Evolutionary conservation across 2,329 filamentous ascomycete genomes (phyloP).

Genomic region (Colletotrichum spinosum): DNA sequence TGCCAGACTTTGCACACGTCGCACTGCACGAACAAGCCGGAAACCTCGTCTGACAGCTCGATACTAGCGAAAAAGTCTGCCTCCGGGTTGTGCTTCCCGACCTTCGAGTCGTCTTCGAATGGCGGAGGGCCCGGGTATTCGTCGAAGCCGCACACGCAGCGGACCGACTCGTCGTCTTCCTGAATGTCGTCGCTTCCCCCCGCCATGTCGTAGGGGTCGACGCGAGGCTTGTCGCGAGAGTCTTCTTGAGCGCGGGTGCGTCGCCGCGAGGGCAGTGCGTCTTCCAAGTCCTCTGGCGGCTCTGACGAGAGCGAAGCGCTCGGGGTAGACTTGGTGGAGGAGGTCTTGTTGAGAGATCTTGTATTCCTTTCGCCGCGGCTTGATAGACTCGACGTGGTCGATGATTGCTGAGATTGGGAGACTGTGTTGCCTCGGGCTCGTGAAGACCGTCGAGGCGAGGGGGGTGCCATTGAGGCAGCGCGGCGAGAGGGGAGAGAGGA

Average conservation of each 20-base stretch:
- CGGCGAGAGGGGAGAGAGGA: constrained; percentile 25
- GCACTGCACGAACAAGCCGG: constrained; percentile 97
- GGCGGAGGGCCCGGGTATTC: constrained; percentile 90
- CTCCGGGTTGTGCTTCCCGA: constrained; percentile 68
- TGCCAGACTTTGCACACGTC: constrained; percentile 99
- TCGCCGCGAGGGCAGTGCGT: constrained; percentile 78
- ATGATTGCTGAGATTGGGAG: constrained; percentile 81
- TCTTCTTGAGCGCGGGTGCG: constrained; percentile 81
- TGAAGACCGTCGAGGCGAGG: constrained; percentile 87
- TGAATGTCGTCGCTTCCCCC: constrained; percentile 79
- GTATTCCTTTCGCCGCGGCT: constrained; percentile 80
- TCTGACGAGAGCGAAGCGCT: constrained; percentile 79
- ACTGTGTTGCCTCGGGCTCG: constrained; percentile 85
- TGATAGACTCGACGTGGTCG: constrained; percentile 81
- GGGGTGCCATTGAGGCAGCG: constrained; percentile 65
- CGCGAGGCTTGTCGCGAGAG: constrained; percentile 61
- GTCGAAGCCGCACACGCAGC: constrained; percentile 93
- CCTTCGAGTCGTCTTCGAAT: constrained; percentile 66
- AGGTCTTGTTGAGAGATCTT: constrained; percentile 77
- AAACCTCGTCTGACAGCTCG: constrained; percentile 83
- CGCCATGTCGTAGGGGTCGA: constrained; percentile 61
- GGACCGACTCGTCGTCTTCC: constrained; percentile 92
- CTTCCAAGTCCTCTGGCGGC: constrained; percentile 74
- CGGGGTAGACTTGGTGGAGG: constrained; percentile 81
- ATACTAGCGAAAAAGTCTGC: constrained; percentile 68